Evolutionary conservation across 768 basidiomycete genomes (phyloP).

Genomic region (Calocybe indica): DNA sequence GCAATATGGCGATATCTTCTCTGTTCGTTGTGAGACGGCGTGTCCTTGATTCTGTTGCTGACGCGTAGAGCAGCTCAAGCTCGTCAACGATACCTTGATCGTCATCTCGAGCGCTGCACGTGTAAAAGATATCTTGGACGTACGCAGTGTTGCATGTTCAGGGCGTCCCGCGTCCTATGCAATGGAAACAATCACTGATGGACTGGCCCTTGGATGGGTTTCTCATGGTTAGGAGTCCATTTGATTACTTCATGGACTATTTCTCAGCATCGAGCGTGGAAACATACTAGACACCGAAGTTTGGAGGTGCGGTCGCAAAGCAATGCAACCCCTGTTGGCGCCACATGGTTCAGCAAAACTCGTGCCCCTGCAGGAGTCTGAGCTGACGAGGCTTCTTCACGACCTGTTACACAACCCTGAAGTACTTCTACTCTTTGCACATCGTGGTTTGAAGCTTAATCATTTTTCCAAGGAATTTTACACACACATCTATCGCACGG

Average conservation of each 20-base stretch:
- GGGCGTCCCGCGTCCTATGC: not conserved
- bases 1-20: conserved; percentile 11
- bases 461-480: not conserved
- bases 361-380: not conserved
- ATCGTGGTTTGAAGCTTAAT: not conserved
- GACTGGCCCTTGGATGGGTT: not conserved
- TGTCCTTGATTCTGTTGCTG: not conserved
- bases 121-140: not conserved
- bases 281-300: not conserved
- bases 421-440: not conserved
- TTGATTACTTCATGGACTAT: not conserved
- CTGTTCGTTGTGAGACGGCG: not conserved
- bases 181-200: not conserved
- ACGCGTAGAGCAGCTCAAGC: not conserved
- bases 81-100: not conserved
- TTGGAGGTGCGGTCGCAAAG: not conserved
- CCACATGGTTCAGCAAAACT: not conserved
- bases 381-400: not conserved
- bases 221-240: not conserved
- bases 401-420: not conserved
- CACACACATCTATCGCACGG: not conserved
- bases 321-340: not conserved
- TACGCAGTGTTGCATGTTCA: not conserved
- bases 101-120: not conserved
- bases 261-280: not conserved